phyloP scores from a whole-genome alignment of 148 eudicot genomes.

The Persicaria maculosa region DNA sequence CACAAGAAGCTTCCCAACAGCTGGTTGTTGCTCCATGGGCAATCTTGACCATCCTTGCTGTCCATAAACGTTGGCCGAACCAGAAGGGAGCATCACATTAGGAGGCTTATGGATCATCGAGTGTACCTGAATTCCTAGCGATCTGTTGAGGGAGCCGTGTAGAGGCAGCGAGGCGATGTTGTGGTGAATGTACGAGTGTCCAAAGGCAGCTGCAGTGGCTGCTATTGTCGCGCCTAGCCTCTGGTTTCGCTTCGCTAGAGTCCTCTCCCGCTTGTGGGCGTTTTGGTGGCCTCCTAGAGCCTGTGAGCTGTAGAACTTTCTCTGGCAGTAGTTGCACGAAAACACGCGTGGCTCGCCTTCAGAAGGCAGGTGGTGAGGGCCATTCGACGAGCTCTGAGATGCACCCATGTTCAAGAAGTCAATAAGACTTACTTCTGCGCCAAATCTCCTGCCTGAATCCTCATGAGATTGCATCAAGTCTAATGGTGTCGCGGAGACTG shows the following conservation, averaged over 20 bases:
- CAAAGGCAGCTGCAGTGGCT: constrained; percentile 20
- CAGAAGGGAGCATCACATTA: constrained; percentile 22
- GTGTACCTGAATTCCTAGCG: constrained; percentile 83
- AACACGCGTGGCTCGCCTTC: constrained; percentile 30
- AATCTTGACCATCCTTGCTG: constrained; percentile 54
- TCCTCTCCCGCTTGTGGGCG: constrained; percentile 64
- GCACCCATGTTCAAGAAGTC: constrained; percentile 7
- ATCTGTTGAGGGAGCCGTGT: constrained; percentile 29
- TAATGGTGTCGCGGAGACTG: neutral
- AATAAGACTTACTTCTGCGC: neutral
- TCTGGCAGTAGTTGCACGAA: constrained; percentile 53
- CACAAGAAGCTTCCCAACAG: constrained; percentile 42
- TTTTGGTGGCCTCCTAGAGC: constrained; percentile 74
- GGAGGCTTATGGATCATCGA: constrained; percentile 72
- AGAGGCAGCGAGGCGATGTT: constrained; percentile 23
- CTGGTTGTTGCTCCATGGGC: constrained; percentile 59
- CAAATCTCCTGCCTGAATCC: constrained; percentile 6
- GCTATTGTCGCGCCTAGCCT: constrained; percentile 17
- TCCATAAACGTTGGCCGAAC: constrained; percentile 40
- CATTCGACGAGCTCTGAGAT: neutral
- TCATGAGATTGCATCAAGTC: neutral
- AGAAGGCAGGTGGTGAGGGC: neutral
- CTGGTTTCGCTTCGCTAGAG: constrained; percentile 47
- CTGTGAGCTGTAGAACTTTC: constrained; percentile 57
- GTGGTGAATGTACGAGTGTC: constrained; percentile 38